Evolutionary conservation across 78 protist genomes (phyloP).

Genomic region (Dictyostelium brefeldianum): DNA sequence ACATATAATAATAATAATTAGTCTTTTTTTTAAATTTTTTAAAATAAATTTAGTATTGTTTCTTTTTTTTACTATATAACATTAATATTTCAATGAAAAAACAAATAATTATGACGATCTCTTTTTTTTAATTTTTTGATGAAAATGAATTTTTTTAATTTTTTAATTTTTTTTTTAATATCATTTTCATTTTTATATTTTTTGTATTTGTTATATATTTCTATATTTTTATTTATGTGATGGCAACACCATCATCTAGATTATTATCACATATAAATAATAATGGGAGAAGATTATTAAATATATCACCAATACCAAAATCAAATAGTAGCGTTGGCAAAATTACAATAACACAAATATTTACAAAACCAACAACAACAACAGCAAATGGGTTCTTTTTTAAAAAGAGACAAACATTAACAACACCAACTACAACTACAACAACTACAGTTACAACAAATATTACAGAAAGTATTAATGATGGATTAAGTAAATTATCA

Average conservation of each 20-base stretch:
- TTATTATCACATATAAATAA: not conserved
- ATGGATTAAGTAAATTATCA: not conserved
- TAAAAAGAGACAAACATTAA: not conserved
- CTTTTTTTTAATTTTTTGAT: not conserved
- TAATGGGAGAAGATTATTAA: not conserved
- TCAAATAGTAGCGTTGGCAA: not conserved
- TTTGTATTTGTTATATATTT: not conserved
- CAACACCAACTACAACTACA: not conserved
- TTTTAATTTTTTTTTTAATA: not conserved
- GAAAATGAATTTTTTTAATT: not conserved
- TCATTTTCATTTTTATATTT: not conserved
- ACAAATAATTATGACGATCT: not conserved
- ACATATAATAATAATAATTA: too few species aligned
- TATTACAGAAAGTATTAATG: too few species aligned
- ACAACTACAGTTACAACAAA: not conserved
- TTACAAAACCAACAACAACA: not conserved
- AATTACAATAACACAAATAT: not conserved
- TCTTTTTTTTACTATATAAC: too few species aligned
- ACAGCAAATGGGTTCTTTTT: not conserved
- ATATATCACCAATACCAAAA: not conserved
- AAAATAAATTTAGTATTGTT: too few species aligned
- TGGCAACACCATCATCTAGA: slow-evolving; percentile 16
- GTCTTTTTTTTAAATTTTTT: too few species aligned
- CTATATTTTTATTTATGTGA: not conserved
- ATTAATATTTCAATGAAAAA: not conserved